Percentiles rank a stretch among this genome's conserved stretches.
Conservation (phyloP, 2,329 filamentous ascomycete genomes). For the Monosporascus ibericus region DNA sequence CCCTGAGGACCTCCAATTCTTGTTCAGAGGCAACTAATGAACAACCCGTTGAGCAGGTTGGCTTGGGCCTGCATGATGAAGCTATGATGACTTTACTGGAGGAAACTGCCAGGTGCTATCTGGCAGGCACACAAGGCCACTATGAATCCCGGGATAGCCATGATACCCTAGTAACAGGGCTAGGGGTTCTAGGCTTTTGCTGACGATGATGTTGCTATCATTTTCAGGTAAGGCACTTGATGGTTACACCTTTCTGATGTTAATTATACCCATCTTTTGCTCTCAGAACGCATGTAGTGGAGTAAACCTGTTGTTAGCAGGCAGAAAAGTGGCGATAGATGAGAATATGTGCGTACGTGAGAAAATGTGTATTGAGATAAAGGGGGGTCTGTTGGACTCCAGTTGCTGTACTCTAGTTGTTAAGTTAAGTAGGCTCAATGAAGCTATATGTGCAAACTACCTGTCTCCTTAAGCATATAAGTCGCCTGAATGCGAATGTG, state of each 20-base stretch:
- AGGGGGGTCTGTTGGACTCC: neutral
- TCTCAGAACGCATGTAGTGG: neutral
- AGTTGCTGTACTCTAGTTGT: neutral
- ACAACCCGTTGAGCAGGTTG: neutral
- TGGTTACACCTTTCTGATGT: neutral
- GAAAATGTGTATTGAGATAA: neutral
- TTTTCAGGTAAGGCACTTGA: too few relatives aligned
- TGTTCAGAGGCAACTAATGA: constrained; percentile 67
- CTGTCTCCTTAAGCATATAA: neutral
- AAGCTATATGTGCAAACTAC: neutral
- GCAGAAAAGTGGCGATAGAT: neutral
- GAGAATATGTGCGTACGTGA: neutral
- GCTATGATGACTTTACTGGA: neutral
- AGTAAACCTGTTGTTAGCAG: neutral
- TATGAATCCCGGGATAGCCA: neutral
- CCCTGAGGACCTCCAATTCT: constrained; percentile 88
- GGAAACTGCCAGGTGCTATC: neutral
- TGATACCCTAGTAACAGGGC: too few relatives aligned
- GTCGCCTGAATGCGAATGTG: too few relatives aligned
- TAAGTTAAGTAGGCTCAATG: neutral
- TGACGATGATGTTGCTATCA: too few relatives aligned
- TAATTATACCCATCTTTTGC: neutral
- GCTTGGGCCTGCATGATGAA: neutral
- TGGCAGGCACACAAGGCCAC: neutral
- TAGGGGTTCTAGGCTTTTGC: too few relatives aligned